phyloP scores from a whole-genome alignment of 1,284 basidiomycete species.

The Apiotrichum laibachii region DNA sequence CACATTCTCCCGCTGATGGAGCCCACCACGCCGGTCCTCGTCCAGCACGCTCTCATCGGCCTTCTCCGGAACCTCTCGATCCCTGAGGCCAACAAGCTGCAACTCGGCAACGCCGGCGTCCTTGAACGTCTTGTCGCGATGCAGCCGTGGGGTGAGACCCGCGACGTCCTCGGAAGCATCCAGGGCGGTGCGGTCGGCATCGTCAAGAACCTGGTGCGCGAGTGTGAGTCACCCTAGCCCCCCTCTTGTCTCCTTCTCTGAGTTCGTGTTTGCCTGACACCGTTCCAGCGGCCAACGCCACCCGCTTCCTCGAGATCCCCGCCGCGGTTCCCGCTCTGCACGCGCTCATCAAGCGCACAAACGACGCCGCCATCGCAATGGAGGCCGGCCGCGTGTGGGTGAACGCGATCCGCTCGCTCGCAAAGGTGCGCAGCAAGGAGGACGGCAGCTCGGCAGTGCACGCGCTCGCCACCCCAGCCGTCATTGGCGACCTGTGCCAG shows the following conservation, averaged over 20 bases:
- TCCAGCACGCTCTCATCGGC: constrained; percentile 79
- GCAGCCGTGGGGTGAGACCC: constrained; percentile 66
- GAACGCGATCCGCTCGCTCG: constrained; percentile 27
- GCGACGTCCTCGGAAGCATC: constrained; percentile 76
- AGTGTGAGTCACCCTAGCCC: constrained; percentile 1
- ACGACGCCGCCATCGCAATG: constrained; percentile 76
- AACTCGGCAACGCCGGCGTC: constrained; percentile 64
- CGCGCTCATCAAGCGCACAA: constrained; percentile 70
- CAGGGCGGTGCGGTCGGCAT: constrained; percentile 85
- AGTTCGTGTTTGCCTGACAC: background rate
- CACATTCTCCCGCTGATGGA: constrained; percentile 57
- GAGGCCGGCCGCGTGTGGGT: constrained; percentile 61
- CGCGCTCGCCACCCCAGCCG: constrained; percentile 57
- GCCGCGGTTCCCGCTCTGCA: constrained; percentile 62
- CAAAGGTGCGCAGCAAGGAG: background rate
- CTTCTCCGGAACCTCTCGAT: constrained; percentile 81
- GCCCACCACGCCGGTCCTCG: constrained; percentile 62
- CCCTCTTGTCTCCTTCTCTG: constrained; percentile 2
- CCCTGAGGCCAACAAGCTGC: constrained; percentile 59
- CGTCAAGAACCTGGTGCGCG: constrained; percentile 68
- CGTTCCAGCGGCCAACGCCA: constrained; percentile 12
- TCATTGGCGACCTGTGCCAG: constrained; percentile 63
- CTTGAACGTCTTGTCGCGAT: constrained; percentile 64
- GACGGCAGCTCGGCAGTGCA: constrained; percentile 57
- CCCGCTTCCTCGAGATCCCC: constrained; percentile 19